Evolutionary conservation across 306 rosid species (phyloP), one percentile per base, ranked within the genome.

Genomic region (Rosa multiflora): DNA sequence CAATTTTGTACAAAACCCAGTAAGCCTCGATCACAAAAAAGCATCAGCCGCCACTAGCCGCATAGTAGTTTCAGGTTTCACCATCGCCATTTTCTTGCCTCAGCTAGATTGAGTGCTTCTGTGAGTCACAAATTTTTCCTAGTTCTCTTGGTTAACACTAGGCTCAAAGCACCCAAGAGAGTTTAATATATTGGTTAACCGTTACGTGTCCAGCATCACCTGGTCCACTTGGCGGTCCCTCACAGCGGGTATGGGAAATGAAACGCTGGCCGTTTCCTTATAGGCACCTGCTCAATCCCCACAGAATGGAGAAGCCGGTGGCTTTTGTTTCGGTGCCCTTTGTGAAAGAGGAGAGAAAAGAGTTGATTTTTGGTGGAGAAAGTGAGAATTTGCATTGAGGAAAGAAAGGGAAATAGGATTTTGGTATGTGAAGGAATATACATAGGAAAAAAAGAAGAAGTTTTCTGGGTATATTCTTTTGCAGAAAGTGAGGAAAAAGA

Each of bases 301-400:
- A 84, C 79, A 66, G 70, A 79, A 47, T 74, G 71, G 71, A 78
- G 82, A 70, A 84, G 58, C 86, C 80, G 67, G 80, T 86, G 86
- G 73, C 85, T 64, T 62, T 72, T 81, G 83, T 84, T 83, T 85
- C 76, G 82, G 79, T 67, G 20, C 9, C 78, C 6, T 29, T 26
- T 5, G 39, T 44, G 5, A 48, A 72, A 52, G 61, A 20, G 53
- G 78, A 21, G 37, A 52, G 72, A 69, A 40, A 32, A 53, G 52
- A 52, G 18, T 40, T 8, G 14, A 53, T 51, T 21, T 51, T 62
- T n/a, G 70, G 15, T 53, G n/a, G 14, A 73, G 20, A 18, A 73
- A 55, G 32, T 17, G 76, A 39, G 39, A 53, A 72, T 20, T 7
- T 55, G 61, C 61, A 4, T 32, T 49, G 51, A 35, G 51, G n/a